Base-by-base conservation (phyloP, 805 yeast species). In the Sugiyamaella chiloensis region DNA sequence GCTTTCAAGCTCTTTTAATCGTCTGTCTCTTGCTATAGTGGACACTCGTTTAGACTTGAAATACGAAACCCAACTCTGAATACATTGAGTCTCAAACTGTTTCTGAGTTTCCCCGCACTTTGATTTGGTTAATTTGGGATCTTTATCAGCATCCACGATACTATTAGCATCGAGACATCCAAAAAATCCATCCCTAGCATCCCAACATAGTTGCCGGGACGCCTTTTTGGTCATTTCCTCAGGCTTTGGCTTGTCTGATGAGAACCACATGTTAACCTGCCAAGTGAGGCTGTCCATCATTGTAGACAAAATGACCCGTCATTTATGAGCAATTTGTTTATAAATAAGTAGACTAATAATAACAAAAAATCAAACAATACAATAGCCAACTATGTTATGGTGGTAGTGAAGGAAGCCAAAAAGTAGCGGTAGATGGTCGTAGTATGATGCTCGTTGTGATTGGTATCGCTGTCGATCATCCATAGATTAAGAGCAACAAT, bases 1-100 rank as follows among this genome's bases (percentile, higher is more conserved):
- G 16, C 77, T 80, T 60, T 84, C 87, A 57, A 87, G 80, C 62
- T 85, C 81, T 47, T 75, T 75, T 59, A 87, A 65, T 65, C 85
- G 82, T 55, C 75, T 72, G 54, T 79, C 85, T 65, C 84, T 81
- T 58, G 80, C 79, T 52, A 79, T 69, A 57, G 88, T 96, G 50
- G 80, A 83, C 32, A 81, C 84, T 57, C 96, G 78, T 65, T 89
- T 90, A 65, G 88, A 91, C 62, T 89, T 91, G 72, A 91, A 90
- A 64, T 90, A 89, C 51, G 83, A 74, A 52, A 79, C 88, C 98
- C 98, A 90, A 46, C 89, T 80, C 11, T 81, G 80, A 7, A 87
- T 88, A 66, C 98, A 90, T 56, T 81, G 80, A n/a, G 72, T 64
- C 50, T 85, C 80, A 55, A 87, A 88, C 32, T 72, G 74, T n/a